These are phyloP conservation scores for Exophiala dermatitidis DNA, from an alignment of 2,329 filamentous ascomycete species.

Conservation along the genomic window DNA sequence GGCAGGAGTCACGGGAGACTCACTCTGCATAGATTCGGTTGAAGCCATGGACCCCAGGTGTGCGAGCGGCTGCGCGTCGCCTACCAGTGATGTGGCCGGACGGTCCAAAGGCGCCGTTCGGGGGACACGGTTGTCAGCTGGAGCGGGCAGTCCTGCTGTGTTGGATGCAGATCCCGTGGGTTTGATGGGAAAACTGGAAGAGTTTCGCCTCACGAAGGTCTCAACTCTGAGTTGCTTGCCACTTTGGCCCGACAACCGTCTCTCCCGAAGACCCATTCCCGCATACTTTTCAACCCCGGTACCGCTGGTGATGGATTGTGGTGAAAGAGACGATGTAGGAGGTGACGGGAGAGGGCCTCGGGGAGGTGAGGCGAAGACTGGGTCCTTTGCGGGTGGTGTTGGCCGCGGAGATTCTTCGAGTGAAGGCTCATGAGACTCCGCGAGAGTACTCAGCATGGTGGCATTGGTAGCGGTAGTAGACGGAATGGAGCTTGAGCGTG, in stretches of 20 bases:
- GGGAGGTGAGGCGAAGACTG: conserved; percentile 10
- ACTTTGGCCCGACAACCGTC: conserved; percentile 73
- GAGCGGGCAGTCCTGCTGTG: conserved; percentile 30
- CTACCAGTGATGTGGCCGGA: neutral
- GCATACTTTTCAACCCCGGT: conserved; percentile 14
- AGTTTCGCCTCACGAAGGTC: conserved; percentile 42
- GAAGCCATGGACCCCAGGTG: conserved; percentile 21
- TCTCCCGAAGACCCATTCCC: conserved; percentile 50
- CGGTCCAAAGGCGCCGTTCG: conserved; percentile 8
- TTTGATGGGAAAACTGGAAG: conserved; percentile 27
- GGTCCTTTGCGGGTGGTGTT: conserved; percentile 18
- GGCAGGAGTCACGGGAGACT: conserved; percentile 37
- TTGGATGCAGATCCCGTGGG: conserved; percentile 27
- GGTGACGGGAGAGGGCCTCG: conserved; percentile 11
- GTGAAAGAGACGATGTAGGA: conserved; percentile 26
- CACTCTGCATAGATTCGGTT: conserved; percentile 34
- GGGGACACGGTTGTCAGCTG: neutral
- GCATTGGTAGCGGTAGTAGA: conserved; percentile 64
- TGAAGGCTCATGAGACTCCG: conserved; percentile 48
- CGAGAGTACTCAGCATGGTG: conserved; percentile 64
- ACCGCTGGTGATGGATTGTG: conserved; percentile 17
- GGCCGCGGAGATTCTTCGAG: conserved; percentile 14
- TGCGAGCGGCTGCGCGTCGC: conserved; percentile 17
- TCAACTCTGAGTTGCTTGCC: conserved; percentile 83
- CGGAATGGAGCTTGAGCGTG: conserved; percentile 71